Evolutionary conservation across 2,329 filamentous ascomycete genomes (phyloP).

Genomic region (Lasiodiplodia citricola): DNA sequence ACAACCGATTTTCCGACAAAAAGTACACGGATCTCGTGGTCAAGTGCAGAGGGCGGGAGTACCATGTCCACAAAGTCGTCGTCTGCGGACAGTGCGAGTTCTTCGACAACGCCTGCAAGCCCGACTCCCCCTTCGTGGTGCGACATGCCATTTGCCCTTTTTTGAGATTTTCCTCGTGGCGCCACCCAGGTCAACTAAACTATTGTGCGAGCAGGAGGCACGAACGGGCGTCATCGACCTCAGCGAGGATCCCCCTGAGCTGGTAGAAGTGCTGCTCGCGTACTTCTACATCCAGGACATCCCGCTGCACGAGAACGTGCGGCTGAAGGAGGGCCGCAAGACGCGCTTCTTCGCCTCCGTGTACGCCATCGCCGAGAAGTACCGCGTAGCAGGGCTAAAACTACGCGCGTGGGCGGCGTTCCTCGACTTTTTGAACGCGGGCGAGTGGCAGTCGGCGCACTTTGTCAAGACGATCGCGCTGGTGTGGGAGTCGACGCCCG

Average conservation of each 20-base stretch:
- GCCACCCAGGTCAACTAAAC: not conserved
- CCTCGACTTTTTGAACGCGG: not conserved
- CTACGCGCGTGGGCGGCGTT: not conserved
- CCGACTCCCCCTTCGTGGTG: not conserved
- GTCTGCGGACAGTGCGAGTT: constrained; percentile 6
- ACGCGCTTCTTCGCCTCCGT: not conserved
- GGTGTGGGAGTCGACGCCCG: not conserved
- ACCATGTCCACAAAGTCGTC: not conserved
- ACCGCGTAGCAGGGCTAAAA: constrained; percentile 1
- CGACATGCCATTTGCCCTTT: not conserved
- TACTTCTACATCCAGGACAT: constrained; percentile 27
- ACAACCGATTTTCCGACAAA: not conserved
- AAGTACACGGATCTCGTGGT: constrained; percentile 11
- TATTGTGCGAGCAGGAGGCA: not conserved
- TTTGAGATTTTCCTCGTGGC: no score
- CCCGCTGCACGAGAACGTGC: not conserved
- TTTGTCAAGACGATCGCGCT: not conserved
- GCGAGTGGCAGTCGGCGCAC: not conserved
- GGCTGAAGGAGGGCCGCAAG: not conserved
- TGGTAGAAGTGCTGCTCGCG: constrained; percentile 19
- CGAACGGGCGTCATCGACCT: constrained; percentile 9
- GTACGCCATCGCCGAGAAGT: constrained; percentile 10
- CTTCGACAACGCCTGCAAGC: constrained; percentile 5
- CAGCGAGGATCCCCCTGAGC: constrained; percentile 4
- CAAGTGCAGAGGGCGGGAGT: not conserved